Evolutionary conservation across 805 yeast species (phyloP).

Genomic region (Candida berthetii): DNA sequence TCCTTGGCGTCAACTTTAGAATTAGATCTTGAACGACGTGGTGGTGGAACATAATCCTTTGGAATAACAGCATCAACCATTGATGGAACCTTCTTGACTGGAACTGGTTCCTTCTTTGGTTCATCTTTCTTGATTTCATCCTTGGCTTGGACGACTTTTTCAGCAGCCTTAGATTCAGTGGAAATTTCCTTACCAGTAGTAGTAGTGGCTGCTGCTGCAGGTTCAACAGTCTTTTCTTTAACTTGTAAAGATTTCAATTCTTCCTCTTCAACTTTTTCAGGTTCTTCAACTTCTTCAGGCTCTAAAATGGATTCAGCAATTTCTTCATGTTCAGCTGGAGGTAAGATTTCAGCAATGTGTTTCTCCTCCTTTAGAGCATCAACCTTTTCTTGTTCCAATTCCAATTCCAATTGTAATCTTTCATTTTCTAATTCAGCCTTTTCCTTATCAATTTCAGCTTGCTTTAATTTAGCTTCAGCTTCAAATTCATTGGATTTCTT

Average conservation of each 20-base stretch:
- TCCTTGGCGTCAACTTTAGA: background rate
- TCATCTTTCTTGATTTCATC: background rate
- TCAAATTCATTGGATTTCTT: constrained; percentile 30
- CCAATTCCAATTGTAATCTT: constrained; percentile 26
- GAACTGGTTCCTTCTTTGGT: background rate
- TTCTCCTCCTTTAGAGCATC: constrained; percentile 28
- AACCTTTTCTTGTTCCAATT: constrained; percentile 29
- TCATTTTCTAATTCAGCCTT: constrained; percentile 30
- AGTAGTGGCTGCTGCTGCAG: constrained; percentile 4
- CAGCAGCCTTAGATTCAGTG: background rate
- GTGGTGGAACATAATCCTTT: constrained; percentile 4
- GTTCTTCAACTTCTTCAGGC: background rate
- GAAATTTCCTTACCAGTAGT: constrained; percentile 2
- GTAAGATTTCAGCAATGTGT: constrained; percentile 32
- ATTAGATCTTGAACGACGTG: background rate
- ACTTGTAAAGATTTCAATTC: background rate
- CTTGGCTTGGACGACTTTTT: background rate
- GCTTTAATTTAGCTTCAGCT: constrained; percentile 28
- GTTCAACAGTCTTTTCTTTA: background rate
- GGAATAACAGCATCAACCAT: constrained; percentile 6
- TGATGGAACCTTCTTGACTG: background rate
- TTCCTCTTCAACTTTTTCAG: constrained; percentile 1
- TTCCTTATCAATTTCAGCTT: constrained; percentile 29
- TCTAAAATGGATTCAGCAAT: constrained; percentile 15
- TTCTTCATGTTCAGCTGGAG: constrained; percentile 22